Evolutionary conservation across 257 asterid species (phyloP).

Genomic region (Verbascum thapsus): DNA sequence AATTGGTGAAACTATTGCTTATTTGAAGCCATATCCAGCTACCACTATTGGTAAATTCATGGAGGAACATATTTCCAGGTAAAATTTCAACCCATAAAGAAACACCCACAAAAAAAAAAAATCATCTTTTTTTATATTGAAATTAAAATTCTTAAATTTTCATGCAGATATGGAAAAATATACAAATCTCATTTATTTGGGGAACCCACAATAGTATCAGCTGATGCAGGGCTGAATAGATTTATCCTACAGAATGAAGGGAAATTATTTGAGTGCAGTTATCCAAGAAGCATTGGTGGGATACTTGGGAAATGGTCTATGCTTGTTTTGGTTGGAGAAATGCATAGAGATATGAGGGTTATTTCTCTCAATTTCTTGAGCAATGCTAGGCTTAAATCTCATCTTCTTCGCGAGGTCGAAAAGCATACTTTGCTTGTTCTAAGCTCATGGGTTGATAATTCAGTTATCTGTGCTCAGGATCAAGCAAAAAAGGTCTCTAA

Average conservation of each 20-base stretch:
- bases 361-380: constrained; percentile 82
- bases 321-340: constrained; percentile 87
- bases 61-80: constrained; percentile 89
- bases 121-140: too few species aligned
- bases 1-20: constrained; percentile 78
- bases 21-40: constrained; percentile 77
- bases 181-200: constrained; percentile 88
- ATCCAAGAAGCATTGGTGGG: constrained; percentile 92
- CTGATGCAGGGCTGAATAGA: constrained; percentile 80
- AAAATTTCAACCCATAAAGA: neutral
- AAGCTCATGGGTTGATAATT: constrained; percentile 52
- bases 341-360: constrained; percentile 89
- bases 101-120: neutral
- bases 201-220: constrained; percentile 77
- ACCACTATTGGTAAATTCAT: constrained; percentile 71
- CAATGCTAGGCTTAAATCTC: constrained; percentile 72
- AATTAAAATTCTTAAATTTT: too few species aligned
- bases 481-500: constrained; percentile 76
- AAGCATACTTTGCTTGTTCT: constrained; percentile 79
- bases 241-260: constrained; percentile 84
- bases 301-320: constrained; percentile 97
- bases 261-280: constrained; percentile 78
- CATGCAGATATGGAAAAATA: constrained; percentile 74
- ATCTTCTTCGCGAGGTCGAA: constrained; percentile 69
- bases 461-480: constrained; percentile 74